These are phyloP conservation scores for Geosmithia putterillii DNA, from an alignment of 2,329 filamentous ascomycete genomes.

Conservation along the genomic window DNA sequence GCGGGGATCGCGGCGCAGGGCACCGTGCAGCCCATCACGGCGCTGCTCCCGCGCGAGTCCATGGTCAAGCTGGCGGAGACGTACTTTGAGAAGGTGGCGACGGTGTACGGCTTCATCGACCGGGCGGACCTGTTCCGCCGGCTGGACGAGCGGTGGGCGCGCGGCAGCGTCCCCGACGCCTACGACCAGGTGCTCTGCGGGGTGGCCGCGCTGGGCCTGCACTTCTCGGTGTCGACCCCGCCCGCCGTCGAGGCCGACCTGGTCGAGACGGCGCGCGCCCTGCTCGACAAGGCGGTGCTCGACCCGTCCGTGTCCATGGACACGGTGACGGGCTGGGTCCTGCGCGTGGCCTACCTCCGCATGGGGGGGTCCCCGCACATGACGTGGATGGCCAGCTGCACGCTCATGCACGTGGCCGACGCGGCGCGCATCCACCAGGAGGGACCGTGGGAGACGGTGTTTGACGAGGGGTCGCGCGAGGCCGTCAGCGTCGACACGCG, in stretches of 20 bases:
- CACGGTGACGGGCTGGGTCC: slow-evolving; percentile 36
- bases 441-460: slow-evolving; percentile 10
- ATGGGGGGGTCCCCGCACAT: slow-evolving; percentile 39
- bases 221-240: slow-evolving; percentile 34
- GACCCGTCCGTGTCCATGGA: slow-evolving; percentile 20
- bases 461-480: slow-evolving; percentile 8
- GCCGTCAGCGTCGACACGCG: slow-evolving; percentile 22
- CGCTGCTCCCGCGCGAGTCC: slow-evolving; percentile 31
- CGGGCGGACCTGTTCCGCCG: slow-evolving; percentile 14
- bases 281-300: slow-evolving; percentile 27
- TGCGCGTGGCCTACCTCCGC: slow-evolving; percentile 40
- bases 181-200: slow-evolving; percentile 39
- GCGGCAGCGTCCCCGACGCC: slow-evolving; percentile 11
- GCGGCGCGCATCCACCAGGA: slow-evolving; percentile 35
- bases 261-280: slow-evolving; percentile 27
- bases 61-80: slow-evolving; percentile 30
- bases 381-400: slow-evolving; percentile 45
- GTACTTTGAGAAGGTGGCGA: slow-evolving; percentile 41
- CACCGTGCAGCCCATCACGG: slow-evolving; percentile 23
- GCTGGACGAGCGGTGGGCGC: slow-evolving; percentile 19
- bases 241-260: slow-evolving; percentile 29
- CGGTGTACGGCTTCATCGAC: slow-evolving; percentile 37
- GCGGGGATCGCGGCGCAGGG: not conserved
- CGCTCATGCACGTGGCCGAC: slow-evolving; percentile 45
- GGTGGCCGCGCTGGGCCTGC: slow-evolving; percentile 38